Evolutionary conservation across 805 yeast species (phyloP).

Genomic region (Nakazawaea ishiwadae): DNA sequence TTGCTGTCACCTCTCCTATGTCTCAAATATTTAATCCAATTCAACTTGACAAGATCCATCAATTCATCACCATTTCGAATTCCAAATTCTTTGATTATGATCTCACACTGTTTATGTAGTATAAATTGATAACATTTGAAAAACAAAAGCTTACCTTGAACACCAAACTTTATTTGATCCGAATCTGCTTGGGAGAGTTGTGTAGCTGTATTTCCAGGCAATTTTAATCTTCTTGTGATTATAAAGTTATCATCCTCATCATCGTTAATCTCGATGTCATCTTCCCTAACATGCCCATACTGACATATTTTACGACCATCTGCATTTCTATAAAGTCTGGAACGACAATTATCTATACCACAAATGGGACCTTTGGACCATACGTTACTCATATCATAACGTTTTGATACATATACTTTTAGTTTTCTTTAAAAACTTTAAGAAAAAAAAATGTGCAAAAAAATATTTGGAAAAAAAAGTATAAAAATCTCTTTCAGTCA

Average conservation of each 20-base stretch:
- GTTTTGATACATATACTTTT: too few relatives aligned
- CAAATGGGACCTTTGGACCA: conserved; percentile 78
- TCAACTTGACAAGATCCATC: background rate
- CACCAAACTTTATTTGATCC: conserved; percentile 37
- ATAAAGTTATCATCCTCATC: conserved; percentile 64
- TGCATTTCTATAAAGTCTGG: conserved; percentile 62
- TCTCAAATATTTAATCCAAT: conserved; percentile 4
- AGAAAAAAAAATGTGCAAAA: too few relatives aligned
- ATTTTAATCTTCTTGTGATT: conserved; percentile 50
- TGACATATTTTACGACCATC: conserved; percentile 86
- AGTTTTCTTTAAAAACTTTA: too few relatives aligned
- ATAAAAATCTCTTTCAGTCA: too few relatives aligned
- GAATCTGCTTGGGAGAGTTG: conserved; percentile 21
- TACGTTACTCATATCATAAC: conserved; percentile 18
- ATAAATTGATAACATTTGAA: conserved; percentile 41
- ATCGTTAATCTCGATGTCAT: conserved; percentile 72
- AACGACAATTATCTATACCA: conserved; percentile 87
- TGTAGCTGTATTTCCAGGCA: conserved; percentile 33
- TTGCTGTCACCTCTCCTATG: background rate
- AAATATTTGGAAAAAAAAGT: too few relatives aligned
- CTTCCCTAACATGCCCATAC: conserved; percentile 85
- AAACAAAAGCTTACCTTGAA: conserved; percentile 38
- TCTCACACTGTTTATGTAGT: conserved; percentile 1
- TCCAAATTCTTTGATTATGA: background rate
- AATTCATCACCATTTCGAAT: background rate